Evolutionary conservation across 805 yeast genomes (phyloP).

Genomic region (Tetrapisispora nanseiensis): DNA sequence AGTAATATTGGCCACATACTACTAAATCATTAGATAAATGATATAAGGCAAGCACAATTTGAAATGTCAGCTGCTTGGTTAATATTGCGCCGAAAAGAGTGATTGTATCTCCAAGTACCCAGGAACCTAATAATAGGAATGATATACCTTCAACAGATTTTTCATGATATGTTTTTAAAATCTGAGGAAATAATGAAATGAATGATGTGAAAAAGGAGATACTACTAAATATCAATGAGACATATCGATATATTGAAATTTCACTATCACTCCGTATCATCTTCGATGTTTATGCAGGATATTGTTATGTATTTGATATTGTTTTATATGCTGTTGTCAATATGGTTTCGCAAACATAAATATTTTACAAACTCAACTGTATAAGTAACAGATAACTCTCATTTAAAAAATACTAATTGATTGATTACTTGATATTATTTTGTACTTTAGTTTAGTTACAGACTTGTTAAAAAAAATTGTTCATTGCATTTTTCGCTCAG

Average conservation of each 20-base stretch:
- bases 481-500: not conserved
- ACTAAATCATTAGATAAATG: slow-evolving; percentile 64
- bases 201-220: slow-evolving; percentile 33
- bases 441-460: too few species aligned
- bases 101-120: slow-evolving; percentile 38
- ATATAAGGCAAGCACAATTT: slow-evolving; percentile 61
- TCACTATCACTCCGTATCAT: slow-evolving; percentile 1
- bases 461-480: too few species aligned
- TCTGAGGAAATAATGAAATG: slow-evolving; percentile 47
- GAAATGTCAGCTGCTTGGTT: slow-evolving; percentile 73
- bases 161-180: slow-evolving; percentile 43
- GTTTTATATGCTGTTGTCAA: too few species aligned
- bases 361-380: too few species aligned
- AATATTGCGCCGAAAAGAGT: slow-evolving; percentile 61
- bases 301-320: too few species aligned
- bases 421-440: too few species aligned
- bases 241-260: not conserved
- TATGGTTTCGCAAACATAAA: too few species aligned
- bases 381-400: too few species aligned
- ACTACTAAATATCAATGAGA: slow-evolving; percentile 1
- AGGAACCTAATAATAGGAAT: slow-evolving; percentile 40
- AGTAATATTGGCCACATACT: slow-evolving; percentile 59
- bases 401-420: too few species aligned
- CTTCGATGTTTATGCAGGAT: too few species aligned
- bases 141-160: slow-evolving; percentile 57